Evolutionary conservation across 495 filamentous ascomycete genomes (phyloP).

Genomic region (Neurospora sp.): DNA sequence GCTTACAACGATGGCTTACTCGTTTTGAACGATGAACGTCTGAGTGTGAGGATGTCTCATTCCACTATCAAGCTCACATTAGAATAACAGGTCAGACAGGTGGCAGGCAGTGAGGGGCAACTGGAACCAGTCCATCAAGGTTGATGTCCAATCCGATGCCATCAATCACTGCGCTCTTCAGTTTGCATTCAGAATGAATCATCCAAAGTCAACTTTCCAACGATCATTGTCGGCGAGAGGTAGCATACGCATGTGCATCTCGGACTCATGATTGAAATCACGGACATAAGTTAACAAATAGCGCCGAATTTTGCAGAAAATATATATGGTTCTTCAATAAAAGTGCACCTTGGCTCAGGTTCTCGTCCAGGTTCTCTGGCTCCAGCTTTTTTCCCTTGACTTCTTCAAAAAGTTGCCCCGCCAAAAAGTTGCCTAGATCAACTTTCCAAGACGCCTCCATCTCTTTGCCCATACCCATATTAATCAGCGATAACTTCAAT

Average conservation of each 20-base stretch:
- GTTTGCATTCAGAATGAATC: background rate
- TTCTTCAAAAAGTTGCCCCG: background rate
- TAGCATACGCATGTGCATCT: background rate
- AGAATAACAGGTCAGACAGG: background rate
- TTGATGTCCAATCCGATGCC: background rate
- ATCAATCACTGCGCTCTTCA: background rate
- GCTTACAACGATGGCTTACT: background rate
- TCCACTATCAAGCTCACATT: background rate
- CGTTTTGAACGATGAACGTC: background rate
- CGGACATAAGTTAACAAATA: background rate
- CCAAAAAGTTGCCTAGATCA: background rate
- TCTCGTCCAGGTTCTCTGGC: background rate
- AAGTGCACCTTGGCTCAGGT: background rate
- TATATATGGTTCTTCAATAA: background rate
- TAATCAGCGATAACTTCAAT: background rate
- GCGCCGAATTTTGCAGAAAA: background rate
- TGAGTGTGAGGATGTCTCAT: background rate
- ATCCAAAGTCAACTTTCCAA: background rate
- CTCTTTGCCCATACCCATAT: background rate
- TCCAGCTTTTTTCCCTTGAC: background rate
- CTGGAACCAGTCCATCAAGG: background rate
- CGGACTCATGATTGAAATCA: background rate
- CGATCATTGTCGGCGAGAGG: background rate
- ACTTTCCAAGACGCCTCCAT: background rate
- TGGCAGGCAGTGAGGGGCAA: conserved; percentile 5